These are phyloP conservation scores for Rhypophila decipiens DNA, from an alignment of 495 filamentous ascomycete species.

Conservation along the genomic window DNA sequence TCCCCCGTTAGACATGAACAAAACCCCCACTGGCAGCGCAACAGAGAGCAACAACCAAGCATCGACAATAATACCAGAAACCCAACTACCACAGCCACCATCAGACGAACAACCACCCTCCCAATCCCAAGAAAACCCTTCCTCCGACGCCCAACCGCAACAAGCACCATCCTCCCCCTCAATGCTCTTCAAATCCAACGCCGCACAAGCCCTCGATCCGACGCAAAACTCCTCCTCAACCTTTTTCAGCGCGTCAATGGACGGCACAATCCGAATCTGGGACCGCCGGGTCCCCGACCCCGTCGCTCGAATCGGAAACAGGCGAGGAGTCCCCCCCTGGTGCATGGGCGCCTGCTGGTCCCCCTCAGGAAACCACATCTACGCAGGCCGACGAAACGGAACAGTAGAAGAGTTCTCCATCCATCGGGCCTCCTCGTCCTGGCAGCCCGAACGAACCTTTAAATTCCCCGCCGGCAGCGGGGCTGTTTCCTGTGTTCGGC, in stretches of 20 bases:
- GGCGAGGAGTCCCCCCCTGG: slow-evolving; percentile 78
- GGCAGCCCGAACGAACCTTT: slow-evolving; percentile 70
- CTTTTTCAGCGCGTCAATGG: slow-evolving; percentile 80
- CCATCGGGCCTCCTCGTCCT: slow-evolving; percentile 62
- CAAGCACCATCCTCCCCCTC: slow-evolving; percentile 23
- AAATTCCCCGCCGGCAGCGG: slow-evolving; percentile 88
- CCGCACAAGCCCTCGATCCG: slow-evolving; percentile 28
- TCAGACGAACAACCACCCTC: slow-evolving; percentile 8
- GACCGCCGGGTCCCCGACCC: slow-evolving; percentile 74
- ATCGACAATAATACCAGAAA: slow-evolving; percentile 3
- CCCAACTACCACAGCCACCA: slow-evolving; percentile 2
- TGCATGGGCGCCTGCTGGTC: slow-evolving; percentile 98
- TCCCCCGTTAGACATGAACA: slow-evolving; percentile 15
- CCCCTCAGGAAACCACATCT: slow-evolving; percentile 91
- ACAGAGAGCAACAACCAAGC: slow-evolving; percentile 15
- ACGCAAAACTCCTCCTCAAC: slow-evolving; percentile 55
- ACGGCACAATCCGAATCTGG: slow-evolving; percentile 88
- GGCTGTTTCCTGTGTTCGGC: slow-evolving; percentile 73
- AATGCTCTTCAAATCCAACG: slow-evolving; percentile 19
- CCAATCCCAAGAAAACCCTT: slow-evolving; percentile 14
- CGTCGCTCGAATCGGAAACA: slow-evolving; percentile 67
- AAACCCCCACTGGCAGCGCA: too few species aligned
- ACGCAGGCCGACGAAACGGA: slow-evolving; percentile 85
- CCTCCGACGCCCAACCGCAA: slow-evolving; percentile 11
- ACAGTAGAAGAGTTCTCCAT: slow-evolving; percentile 92